These are phyloP conservation scores for Gynandropsis gynandra DNA, from an alignment of 345 rosid species.

Conservation along the genomic window DNA sequence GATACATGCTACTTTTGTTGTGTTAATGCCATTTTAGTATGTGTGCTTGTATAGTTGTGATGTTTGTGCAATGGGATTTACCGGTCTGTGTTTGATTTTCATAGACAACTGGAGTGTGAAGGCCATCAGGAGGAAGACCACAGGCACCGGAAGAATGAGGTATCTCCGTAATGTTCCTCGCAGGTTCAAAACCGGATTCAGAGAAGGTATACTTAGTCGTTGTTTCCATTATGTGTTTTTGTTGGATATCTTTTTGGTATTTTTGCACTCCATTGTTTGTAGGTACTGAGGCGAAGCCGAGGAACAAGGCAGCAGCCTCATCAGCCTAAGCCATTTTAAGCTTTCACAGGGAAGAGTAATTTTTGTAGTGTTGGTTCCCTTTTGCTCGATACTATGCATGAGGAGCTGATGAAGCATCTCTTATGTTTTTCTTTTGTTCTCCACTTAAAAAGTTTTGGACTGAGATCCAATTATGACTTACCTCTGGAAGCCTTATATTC, in stretches of 20 bases:
- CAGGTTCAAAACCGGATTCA: slow-evolving; percentile 73
- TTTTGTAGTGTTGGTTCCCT: background rate
- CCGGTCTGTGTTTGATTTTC: background rate
- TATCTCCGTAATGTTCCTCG: slow-evolving; percentile 60
- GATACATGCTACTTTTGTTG: background rate
- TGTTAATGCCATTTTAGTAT: background rate
- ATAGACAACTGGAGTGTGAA: slow-evolving; percentile 78
- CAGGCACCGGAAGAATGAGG: slow-evolving; percentile 78
- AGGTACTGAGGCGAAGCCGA: slow-evolving; percentile 73
- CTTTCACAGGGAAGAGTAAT: background rate
- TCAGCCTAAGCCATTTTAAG: slow-evolving; percentile 25
- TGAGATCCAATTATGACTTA: background rate
- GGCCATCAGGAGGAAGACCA: slow-evolving; percentile 73
- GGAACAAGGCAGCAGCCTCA: slow-evolving; percentile 44
- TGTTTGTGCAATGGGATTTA: too few relatives aligned
- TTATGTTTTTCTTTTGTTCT: background rate
- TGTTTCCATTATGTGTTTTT: too few relatives aligned
- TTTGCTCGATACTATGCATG: too few relatives aligned
- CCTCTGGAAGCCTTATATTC: too few relatives aligned
- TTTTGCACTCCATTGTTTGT: background rate
- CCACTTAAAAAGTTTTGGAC: background rate
- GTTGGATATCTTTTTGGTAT: background rate
- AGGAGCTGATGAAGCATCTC: too few relatives aligned
- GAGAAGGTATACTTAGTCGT: slow-evolving; percentile 42
- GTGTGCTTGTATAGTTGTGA: background rate